Conservation (phyloP, 768 basidiomycete genomes). For the Calvatia gigantea region DNA sequence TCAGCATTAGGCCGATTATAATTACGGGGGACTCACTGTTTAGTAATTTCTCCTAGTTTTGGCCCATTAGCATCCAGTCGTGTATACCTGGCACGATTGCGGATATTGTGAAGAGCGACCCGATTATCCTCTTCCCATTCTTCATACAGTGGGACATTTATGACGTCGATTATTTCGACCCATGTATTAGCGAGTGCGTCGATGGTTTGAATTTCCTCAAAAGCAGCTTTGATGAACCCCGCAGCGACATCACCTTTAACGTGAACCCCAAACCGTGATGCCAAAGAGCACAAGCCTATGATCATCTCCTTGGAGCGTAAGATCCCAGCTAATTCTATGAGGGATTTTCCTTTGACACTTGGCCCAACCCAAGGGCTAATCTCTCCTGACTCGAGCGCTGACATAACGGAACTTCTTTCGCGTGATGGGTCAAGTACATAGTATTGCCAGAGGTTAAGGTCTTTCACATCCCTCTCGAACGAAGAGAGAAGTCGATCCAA, state of each 20-base stretch:
- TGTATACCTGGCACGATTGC: slow-evolving; percentile 74
- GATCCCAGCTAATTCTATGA: slow-evolving; percentile 64
- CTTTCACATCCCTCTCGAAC: slow-evolving; percentile 57
- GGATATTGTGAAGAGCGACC: slow-evolving; percentile 70
- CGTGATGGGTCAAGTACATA: slow-evolving; percentile 78
- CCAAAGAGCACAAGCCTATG: slow-evolving; percentile 53
- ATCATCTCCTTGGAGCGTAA: slow-evolving; percentile 53
- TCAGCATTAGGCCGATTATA: slow-evolving; percentile 8
- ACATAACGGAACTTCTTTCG: slow-evolving; percentile 57
- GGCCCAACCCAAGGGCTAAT: slow-evolving; percentile 60
- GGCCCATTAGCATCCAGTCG: slow-evolving; percentile 84
- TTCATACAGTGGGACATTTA: slow-evolving; percentile 86
- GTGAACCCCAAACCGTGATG: slow-evolving; percentile 62
- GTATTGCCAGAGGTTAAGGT: slow-evolving; percentile 86
- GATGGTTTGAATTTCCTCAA: slow-evolving; percentile 41
- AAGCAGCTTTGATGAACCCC: slow-evolving; percentile 70
- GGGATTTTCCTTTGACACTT: slow-evolving; percentile 52
- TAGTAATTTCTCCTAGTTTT: slow-evolving; percentile 74
- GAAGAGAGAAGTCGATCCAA: slow-evolving; percentile 62
- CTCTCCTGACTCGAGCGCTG: slow-evolving; percentile 47
- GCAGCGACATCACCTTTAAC: slow-evolving; percentile 67
- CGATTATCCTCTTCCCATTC: slow-evolving; percentile 85
- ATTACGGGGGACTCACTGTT: slow-evolving; percentile 43
- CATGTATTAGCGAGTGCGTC: slow-evolving; percentile 67
- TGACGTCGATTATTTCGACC: slow-evolving; percentile 73